Evolutionary conservation across 169 alveolate species (phyloP).

Genomic region (Plasmodium ovale): DNA sequence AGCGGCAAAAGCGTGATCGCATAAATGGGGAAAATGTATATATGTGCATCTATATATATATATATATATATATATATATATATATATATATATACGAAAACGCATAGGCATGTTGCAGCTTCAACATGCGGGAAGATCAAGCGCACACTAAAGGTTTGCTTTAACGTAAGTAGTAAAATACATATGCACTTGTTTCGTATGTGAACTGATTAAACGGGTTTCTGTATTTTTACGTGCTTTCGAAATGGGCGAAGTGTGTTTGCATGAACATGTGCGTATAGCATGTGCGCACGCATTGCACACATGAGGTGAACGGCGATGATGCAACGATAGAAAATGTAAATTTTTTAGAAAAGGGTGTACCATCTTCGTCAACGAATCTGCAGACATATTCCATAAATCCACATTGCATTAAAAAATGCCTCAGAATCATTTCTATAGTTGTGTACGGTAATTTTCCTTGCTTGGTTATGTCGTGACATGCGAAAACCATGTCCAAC

Average conservation of each 20-base stretch:
- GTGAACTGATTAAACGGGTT: too few relatives aligned
- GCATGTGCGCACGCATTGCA: neutral
- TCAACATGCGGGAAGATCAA: too few relatives aligned
- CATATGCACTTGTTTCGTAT: too few relatives aligned
- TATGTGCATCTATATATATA: neutral
- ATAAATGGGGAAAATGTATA: too few relatives aligned
- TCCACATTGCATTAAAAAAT: slow-evolving; percentile 87
- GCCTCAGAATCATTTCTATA: slow-evolving; percentile 88
- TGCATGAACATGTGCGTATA: neutral
- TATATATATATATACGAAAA: neutral
- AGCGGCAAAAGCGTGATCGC: too few relatives aligned
- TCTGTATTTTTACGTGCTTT: too few relatives aligned
- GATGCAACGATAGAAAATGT: neutral
- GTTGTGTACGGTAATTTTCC: slow-evolving; percentile 85
- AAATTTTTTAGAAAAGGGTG: neutral
- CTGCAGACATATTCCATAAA: slow-evolving; percentile 86
- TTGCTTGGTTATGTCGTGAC: slow-evolving; percentile 86
- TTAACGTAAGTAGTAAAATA: too few relatives aligned
- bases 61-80: neutral
- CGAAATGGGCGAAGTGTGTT: neutral
- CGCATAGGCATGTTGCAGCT: slow-evolving; percentile 50
- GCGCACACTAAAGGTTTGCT: too few relatives aligned
- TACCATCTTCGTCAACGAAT: slow-evolving; percentile 83
- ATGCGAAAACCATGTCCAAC: slow-evolving; percentile 82
- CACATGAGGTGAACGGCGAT: slow-evolving; percentile 62